phyloP scores from a whole-genome alignment of 163 green algal genomes.

The Trebouxiophyceae sp. region DNA sequence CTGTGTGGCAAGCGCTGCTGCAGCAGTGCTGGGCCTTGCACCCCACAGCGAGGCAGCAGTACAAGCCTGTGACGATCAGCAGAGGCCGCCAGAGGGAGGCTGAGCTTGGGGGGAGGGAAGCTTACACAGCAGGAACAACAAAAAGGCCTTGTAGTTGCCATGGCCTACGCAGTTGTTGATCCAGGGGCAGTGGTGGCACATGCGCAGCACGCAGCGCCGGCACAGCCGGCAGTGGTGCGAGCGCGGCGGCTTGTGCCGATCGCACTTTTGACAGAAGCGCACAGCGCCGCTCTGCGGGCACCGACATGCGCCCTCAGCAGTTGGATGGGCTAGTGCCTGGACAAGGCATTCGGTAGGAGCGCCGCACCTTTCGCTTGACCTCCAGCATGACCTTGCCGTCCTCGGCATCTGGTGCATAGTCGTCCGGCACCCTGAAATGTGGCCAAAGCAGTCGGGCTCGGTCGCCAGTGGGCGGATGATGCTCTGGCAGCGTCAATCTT shows the following conservation, averaged over 20 bases:
- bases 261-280: constrained; percentile 83
- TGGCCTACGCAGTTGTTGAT: constrained; percentile 91
- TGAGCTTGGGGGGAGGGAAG: constrained; percentile 7
- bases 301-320: neutral
- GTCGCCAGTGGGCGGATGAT: neutral
- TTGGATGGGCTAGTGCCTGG: neutral
- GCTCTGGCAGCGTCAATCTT: neutral
- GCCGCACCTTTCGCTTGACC: constrained; percentile 64
- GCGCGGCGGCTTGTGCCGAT: constrained; percentile 69
- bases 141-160: constrained; percentile 84
- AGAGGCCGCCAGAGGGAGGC: too few species aligned
- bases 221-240: constrained; percentile 86
- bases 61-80: too few species aligned
- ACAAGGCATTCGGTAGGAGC: neutral
- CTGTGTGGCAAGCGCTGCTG: too few species aligned
- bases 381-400: constrained; percentile 31
- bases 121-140: constrained; percentile 78
- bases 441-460: neutral
- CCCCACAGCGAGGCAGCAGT: too few species aligned
- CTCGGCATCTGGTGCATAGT: constrained; percentile 36
- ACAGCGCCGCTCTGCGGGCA: constrained; percentile 20
- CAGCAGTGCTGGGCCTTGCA: too few species aligned
- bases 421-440: constrained; percentile 38
- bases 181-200: constrained; percentile 92
- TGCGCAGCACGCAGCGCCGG: constrained; percentile 74